Conservation (phyloP, 495 filamentous ascomycete species). For the Pseudotulostoma volvatum region DNA sequence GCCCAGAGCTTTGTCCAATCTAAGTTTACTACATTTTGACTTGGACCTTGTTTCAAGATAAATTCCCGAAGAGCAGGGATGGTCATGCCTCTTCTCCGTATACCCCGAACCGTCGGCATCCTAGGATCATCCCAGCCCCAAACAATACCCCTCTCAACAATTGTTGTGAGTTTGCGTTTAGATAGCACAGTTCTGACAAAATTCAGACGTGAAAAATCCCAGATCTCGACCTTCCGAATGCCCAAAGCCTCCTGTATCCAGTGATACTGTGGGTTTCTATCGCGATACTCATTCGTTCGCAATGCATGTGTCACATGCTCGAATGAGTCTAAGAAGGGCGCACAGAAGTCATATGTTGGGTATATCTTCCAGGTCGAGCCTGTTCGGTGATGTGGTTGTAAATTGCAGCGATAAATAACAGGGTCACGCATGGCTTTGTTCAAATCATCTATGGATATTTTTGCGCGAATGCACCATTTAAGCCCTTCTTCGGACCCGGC, state of each 20-base stretch:
- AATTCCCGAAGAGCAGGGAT: conserved; percentile 78
- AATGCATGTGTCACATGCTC: conserved; percentile 93
- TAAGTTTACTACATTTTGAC: conserved; percentile 72
- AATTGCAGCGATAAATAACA: conserved; percentile 81
- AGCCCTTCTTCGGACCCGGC: conserved; percentile 55
- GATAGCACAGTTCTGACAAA: conserved; percentile 81
- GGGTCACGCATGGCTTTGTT: conserved; percentile 84
- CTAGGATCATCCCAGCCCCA: conserved; percentile 91
- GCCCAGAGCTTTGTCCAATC: conserved; percentile 92
- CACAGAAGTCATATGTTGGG: conserved; percentile 89
- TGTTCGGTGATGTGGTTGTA: conserved; percentile 73
- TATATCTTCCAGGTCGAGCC: conserved; percentile 86
- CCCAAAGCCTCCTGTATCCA: conserved; percentile 84
- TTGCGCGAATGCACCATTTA: conserved; percentile 75
- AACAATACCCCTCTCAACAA: conserved; percentile 73
- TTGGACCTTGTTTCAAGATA: conserved; percentile 83
- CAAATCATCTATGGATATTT: conserved; percentile 66
- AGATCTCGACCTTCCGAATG: conserved; percentile 80
- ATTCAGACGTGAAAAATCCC: conserved; percentile 96
- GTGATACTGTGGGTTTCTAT: conserved; percentile 92
- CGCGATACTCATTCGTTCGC: conserved; percentile 90
- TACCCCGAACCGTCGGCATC: conserved; percentile 87
- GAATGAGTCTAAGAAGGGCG: conserved; percentile 75
- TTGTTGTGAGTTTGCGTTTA: conserved; percentile 89
- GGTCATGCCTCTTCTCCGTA: conserved; percentile 79